Evolutionary conservation across 805 yeast genomes (phyloP).

Genomic region (Vanderwaltozyma polyspora): DNA sequence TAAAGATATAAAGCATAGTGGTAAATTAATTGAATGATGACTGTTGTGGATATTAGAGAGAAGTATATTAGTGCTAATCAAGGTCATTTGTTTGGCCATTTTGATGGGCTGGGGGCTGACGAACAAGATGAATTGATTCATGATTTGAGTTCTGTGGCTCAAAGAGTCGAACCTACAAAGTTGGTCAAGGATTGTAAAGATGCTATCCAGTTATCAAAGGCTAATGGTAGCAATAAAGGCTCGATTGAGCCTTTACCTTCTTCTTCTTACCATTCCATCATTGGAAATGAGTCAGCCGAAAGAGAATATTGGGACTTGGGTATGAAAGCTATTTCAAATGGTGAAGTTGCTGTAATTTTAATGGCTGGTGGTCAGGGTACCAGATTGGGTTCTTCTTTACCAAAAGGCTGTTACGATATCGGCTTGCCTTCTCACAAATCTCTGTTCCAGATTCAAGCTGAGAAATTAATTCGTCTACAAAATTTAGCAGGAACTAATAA

Average conservation of each 20-base stretch:
- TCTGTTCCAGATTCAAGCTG: slow-evolving; percentile 87
- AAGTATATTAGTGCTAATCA: slow-evolving; percentile 39
- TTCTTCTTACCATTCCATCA: slow-evolving; percentile 41
- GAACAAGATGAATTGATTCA: slow-evolving; percentile 30
- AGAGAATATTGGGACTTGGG: slow-evolving; percentile 46
- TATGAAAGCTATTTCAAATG: slow-evolving; percentile 49
- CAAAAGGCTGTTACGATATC: slow-evolving; percentile 90
- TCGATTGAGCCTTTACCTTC: slow-evolving; percentile 42
- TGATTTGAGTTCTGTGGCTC: slow-evolving; percentile 20
- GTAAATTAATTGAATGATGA: too few species aligned
- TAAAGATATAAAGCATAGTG: too few species aligned
- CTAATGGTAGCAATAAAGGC: slow-evolving; percentile 16
- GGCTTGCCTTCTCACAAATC: slow-evolving; percentile 76
- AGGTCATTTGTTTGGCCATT: slow-evolving; percentile 39
- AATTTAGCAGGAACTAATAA: slow-evolving; percentile 14
- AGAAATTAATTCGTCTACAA: slow-evolving; percentile 59
- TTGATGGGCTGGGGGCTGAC: slow-evolving; percentile 29
- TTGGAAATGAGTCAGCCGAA: slow-evolving; percentile 19
- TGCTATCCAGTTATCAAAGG: slow-evolving; percentile 33
- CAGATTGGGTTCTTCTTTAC: slow-evolving; percentile 76
- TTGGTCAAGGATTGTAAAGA: slow-evolving; percentile 29
- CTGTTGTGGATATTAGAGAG: slow-evolving; percentile 20
- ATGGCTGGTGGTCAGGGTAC: slow-evolving; percentile 99
- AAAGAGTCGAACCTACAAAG: slow-evolving; percentile 14
- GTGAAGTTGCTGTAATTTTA: slow-evolving; percentile 77